Conservation (phyloP, 176 grass and related monocot genomes). For the Oryza glumipatula region DNA sequence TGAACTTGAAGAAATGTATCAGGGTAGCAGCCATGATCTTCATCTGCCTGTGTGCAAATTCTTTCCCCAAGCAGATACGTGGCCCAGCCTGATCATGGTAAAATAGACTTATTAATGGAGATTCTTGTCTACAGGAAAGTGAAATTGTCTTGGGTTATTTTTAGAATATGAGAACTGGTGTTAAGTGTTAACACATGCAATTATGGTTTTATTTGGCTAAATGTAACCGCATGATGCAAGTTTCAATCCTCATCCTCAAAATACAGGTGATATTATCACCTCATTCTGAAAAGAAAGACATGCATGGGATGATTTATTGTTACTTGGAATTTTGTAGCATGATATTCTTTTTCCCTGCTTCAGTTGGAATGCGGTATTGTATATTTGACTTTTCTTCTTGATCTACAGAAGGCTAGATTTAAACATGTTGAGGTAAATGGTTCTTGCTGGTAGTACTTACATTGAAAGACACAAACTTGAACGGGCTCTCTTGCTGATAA, state of each 20-base stretch:
- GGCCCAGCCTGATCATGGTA: conserved; percentile 54
- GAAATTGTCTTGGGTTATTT: conserved; percentile 12
- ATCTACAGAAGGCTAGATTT: background rate
- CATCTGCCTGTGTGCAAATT: conserved; percentile 81
- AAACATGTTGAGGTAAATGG: conserved; percentile 15
- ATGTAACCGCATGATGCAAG: background rate
- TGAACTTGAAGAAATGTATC: conserved; percentile 70
- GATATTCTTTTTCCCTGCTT: background rate
- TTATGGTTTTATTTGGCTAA: background rate
- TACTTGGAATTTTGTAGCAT: background rate
- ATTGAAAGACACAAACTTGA: conserved; percentile 68
- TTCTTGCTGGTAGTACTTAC: conserved; percentile 28
- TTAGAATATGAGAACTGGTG: background rate
- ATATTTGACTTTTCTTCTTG: conserved; percentile 21
- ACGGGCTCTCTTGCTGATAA: conserved; percentile 62
- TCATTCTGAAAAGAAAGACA: too few relatives aligned
- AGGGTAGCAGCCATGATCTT: conserved; percentile 62
- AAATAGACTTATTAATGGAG: conserved; percentile 22
- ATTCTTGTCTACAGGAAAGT: background rate
- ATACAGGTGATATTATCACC: background rate
- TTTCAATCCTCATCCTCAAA: background rate
- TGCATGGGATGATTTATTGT: background rate
- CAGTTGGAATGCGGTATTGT: background rate
- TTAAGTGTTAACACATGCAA: background rate
- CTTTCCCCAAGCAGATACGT: conserved; percentile 71